A percentile compares a stretch with the other conserved stretches of the same genome.
Conservation (phyloP, 345 rosid genomes). For the Balakata baccata region DNA sequence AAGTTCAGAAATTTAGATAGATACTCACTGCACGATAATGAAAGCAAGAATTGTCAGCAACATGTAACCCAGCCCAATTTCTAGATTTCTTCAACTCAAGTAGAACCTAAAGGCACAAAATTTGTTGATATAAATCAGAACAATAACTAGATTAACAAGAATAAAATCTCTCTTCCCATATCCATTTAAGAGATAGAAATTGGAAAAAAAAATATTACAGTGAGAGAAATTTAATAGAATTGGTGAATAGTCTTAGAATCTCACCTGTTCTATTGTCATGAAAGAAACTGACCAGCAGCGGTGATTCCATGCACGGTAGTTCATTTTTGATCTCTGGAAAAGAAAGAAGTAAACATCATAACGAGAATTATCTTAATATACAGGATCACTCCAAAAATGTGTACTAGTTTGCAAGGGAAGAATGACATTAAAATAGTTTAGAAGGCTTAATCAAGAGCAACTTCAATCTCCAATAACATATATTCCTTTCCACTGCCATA, state of each 20-base stretch:
- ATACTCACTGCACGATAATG: conserved; percentile 76
- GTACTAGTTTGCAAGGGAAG: not conserved
- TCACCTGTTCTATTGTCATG: conserved; percentile 72
- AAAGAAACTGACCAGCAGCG: conserved; percentile 92
- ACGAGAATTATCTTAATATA: not conserved
- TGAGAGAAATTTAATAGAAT: not conserved
- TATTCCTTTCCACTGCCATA: not conserved
- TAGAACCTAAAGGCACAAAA: conserved; percentile 51
- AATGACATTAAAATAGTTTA: not conserved
- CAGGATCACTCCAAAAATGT: not conserved
- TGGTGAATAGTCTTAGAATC: conserved; percentile 4
- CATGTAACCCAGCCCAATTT: conserved; percentile 74
- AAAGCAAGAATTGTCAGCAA: conserved; percentile 89
- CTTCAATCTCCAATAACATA: not conserved
- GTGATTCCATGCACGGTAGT: conserved; percentile 97
- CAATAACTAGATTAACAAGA: no score
- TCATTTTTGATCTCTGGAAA: conserved; percentile 90
- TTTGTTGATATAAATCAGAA: not conserved
- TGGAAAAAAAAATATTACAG: not conserved
- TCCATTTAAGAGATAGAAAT: not conserved
- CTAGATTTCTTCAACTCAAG: conserved; percentile 61
- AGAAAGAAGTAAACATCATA: conserved; percentile 8
- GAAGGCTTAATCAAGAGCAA: not conserved
- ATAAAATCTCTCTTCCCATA: not conserved
- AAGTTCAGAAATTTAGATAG: conserved; percentile 10